Evolutionary conservation across 352 stramenopile genomes (phyloP), one percentile per base, ranked within the genome.

Genomic region (Globisporangium splendens): DNA sequence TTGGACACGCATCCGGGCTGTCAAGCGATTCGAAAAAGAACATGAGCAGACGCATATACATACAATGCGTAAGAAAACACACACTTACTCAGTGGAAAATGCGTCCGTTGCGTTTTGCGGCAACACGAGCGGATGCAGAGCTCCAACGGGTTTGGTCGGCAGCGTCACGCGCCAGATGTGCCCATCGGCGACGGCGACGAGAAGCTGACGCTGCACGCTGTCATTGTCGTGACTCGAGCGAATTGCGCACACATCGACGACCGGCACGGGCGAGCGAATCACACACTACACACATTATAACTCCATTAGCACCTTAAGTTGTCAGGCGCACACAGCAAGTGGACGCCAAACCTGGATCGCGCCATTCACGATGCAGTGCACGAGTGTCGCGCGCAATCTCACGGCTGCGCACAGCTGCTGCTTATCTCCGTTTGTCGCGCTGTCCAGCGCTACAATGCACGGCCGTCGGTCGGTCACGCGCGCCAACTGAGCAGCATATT

Each of bases 151-250:
- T 31, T 54, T 42, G 20, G 15, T 33, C 1, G 75, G 63, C 10
- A 83, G 52, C n/a, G 58, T 75, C 44, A 83, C 74, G 8, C 79
- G 33, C 76, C 78, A 90, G 41, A 90, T 43, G 15, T 61, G 65
- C 14, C 80, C 80, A 44, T 82, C 72, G 17, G 51, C 62, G 1
- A 58, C 56, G 1, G 73, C 61, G 8, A 89, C 56, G 7, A 86
- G 47, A 0, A 88, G 17, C 43, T 69, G 53, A 15, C 42, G 38
- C 18, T 21, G 39, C 13, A 17, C 31, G 20, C 28, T 20, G 43
- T 41, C 21, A 15, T 28, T 44, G 22, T 56, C 15, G 39, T n/a
- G 13, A 13, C 1, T 35, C 7, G 28, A 35, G 28, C 28, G 28
- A 35, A 35, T 20, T 20, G 31, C 49, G 41, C 74, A 63, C 21